Evolutionary conservation across 148 eudicot species (phyloP).

Genomic region (Heliamphora exappendiculata): DNA sequence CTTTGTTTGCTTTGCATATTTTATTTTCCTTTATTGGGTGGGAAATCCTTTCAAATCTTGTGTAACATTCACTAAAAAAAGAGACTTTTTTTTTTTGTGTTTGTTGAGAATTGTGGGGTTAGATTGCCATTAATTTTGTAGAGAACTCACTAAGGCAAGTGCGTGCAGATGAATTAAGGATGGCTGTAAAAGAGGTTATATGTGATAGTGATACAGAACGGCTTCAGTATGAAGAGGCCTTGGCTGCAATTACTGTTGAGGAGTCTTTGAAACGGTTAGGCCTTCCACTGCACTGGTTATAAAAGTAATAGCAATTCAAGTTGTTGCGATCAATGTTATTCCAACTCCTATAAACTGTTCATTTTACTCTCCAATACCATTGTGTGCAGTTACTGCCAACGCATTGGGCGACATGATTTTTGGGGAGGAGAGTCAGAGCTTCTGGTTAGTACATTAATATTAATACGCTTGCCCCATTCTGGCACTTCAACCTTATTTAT

Average conservation of each 20-base stretch:
- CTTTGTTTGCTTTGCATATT: background rate
- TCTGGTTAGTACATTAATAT: constrained; percentile 52
- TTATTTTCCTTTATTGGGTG: background rate
- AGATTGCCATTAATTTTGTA: background rate
- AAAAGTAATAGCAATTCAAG: background rate
- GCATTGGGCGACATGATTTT: constrained; percentile 76
- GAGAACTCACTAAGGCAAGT: background rate
- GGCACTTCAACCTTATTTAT: background rate
- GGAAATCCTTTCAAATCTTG: background rate
- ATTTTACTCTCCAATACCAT: background rate
- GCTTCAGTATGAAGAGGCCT: constrained; percentile 59
- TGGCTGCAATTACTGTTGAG: constrained; percentile 84
- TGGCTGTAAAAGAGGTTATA: constrained; percentile 88
- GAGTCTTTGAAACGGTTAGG: constrained; percentile 72
- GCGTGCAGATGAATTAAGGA: constrained; percentile 69
- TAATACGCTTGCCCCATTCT: background rate
- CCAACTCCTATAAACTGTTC: background rate
- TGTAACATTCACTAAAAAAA: background rate
- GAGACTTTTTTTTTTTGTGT: background rate
- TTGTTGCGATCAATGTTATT: background rate
- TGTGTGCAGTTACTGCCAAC: constrained; percentile 81
- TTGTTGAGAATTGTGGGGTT: background rate
- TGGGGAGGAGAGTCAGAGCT: constrained; percentile 99
- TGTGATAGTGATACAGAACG: constrained; percentile 64
- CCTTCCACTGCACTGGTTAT: background rate